These are phyloP conservation scores for Calamus simplicifolius DNA, from an alignment of 176 grass and related monocot genomes.

Conservation along the genomic window DNA sequence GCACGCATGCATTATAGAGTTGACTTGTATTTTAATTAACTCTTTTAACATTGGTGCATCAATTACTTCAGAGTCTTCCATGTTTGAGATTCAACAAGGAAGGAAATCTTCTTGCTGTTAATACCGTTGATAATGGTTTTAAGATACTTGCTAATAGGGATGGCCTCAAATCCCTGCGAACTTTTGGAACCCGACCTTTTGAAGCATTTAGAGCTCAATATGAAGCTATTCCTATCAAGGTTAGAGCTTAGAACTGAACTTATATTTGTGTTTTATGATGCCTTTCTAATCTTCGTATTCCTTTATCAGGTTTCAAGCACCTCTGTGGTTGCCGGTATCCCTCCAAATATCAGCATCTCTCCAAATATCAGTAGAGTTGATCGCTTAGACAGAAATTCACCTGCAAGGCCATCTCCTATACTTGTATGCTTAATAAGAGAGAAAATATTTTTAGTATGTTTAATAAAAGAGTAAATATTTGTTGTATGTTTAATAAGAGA, in stretches of 20 bases:
- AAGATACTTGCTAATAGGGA: slow-evolving; percentile 93
- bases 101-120: slow-evolving; percentile 95
- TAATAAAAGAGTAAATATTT: not conserved
- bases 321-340: slow-evolving; percentile 65
- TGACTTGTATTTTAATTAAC: too few species aligned
- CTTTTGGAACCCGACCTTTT: slow-evolving; percentile 41
- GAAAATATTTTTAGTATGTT: slow-evolving; percentile 34
- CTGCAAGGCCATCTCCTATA: slow-evolving; percentile 72
- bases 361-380: slow-evolving; percentile 71
- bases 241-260: not conserved
- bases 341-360: slow-evolving; percentile 67
- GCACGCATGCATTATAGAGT: too few species aligned
- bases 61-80: slow-evolving; percentile 50
- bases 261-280: too few species aligned
- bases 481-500: slow-evolving; percentile 33
- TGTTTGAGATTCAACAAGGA: slow-evolving; percentile 95
- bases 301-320: slow-evolving; percentile 57
- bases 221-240: slow-evolving; percentile 88
- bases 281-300: slow-evolving; percentile 14
- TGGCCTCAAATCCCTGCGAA: slow-evolving; percentile 56
- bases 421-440: slow-evolving; percentile 39
- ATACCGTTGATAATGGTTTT: slow-evolving; percentile 76
- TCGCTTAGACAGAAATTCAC: slow-evolving; percentile 84
- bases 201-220: slow-evolving; percentile 74
- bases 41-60: slow-evolving; percentile 2